Evolutionary conservation across 2,329 filamentous ascomycete genomes (phyloP), one percentile per base, ranked within the genome.

Genomic region (Paraconiothyrium brasiliense): DNA sequence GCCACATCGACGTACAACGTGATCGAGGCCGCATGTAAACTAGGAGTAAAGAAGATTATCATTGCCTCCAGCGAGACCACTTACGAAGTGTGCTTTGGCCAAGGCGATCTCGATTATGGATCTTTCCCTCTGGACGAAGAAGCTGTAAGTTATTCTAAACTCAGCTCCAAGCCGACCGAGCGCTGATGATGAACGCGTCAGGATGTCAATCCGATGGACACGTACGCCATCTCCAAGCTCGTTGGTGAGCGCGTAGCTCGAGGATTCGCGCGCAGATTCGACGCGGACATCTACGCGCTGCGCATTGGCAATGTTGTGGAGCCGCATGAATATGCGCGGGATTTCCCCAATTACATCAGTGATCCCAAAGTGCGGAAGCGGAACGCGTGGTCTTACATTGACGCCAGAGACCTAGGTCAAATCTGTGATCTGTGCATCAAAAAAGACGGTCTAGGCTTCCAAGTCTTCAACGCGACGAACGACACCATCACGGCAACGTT

Each of bases 391-490:
- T 84, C 81, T 24, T 90, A 90, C 71, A 87, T 87, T 24, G 87
- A 90, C 71, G 85, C 86, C 0, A 75, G 87, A 4, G 87, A 90
- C 67, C 72, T 90, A 2, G 88, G 86, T 0, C 85, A 87, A 73
- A 89, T 90, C 59, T 89, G 85, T 69, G 79, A 88, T 64, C 68
- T 85, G 9, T 83, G 80, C 20, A 80, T 89, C 4, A 66, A 82
- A 62, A 85, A 83, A 65, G 81, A 82, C 68, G 86, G 85, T 0
- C 68, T 90, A 10, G 87, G 87, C 0, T 90, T 87, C 66, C 86
- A 89, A 69, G 77, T 89, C 0, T 90, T 89, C 75, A 90, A 90
- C 69, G 87, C 86, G 1, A 87, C 86, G 0, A 90, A 90, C 68
- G 83, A 87, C 67, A 85, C 81, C 2, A 89, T 89, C 52, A 89